Evolutionary conservation across 345 rosid species (phyloP), one percentile per base, ranked within the genome.

Genomic region (Rhodomyrtus tomentosa): DNA sequence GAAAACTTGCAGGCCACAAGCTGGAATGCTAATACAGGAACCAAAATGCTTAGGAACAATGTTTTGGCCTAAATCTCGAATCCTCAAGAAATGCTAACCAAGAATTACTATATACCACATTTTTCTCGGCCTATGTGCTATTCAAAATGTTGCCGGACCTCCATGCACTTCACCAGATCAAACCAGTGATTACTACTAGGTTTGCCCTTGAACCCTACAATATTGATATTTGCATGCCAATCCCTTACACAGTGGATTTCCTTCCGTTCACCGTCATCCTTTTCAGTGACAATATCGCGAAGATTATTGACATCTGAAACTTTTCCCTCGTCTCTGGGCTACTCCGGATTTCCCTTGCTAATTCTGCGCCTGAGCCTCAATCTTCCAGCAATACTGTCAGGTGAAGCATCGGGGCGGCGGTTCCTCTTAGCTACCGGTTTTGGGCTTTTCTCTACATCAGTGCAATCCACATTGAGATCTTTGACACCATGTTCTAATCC

Each of bases 331-430:
- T 27, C 82, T 10, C 42, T 32, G 6, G 6, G 76, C 42, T 68
- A 1, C 0, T 32, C 76, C 42, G 2, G 24, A 81, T 50, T 45
- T 81, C 38, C 55, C 36, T 32, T 21, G 25, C 40, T 81, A 50
- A 55, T 51, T 82, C 51, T 85, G 52, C 84, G 92, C 59, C 91
- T 86, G 83, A 59, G 91, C 76, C 93, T 87, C 40, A 91, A 85
- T 89, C 95, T 89, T 88, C 89, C 92, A 81, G 85, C 90, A 72
- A 88, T 90, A 68, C 91, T 88, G 40, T 92, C 87, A 24, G 86
- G 90, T 86, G 50, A 86, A 79, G 87, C 89, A 85, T 90, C 90
- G 15, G 56, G 42, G 50, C 86, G 32, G 50, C 52, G 13, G 21
- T 82, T 86, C 40, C 82, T 81, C 85, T 86, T 88, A 84, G 53